A percentile compares a stretch with the other conserved stretches of the same genome.
Evolutionary conservation across 208 protist species (phyloP).

Genomic region (Tritrichomonas musculus): DNA sequence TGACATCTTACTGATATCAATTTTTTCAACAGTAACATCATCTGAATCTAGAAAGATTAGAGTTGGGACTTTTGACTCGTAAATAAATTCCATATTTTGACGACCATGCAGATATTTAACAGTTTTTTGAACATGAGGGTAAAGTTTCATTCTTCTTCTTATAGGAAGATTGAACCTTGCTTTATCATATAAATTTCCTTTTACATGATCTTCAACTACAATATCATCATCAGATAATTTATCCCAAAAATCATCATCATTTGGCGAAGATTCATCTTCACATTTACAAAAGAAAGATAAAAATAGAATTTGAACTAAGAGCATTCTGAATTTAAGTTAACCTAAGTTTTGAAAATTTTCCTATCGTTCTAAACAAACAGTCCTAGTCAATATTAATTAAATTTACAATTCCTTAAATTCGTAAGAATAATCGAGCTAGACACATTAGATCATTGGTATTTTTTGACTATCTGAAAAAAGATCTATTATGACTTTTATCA

Average conservation of each 20-base stretch:
- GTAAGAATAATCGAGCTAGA: too few species aligned
- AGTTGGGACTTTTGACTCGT: not conserved
- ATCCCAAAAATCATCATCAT: not conserved
- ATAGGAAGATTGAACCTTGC: constrained; percentile 14
- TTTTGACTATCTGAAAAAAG: too few species aligned
- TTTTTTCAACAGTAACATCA: not conserved
- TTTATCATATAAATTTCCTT: constrained; percentile 3
- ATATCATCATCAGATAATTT: not conserved
- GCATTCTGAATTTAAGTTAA: too few species aligned
- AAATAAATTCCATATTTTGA: not conserved
- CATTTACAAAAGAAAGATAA: too few species aligned
- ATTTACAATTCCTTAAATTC: too few species aligned
- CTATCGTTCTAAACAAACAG: too few species aligned
- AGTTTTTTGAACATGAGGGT: not conserved
- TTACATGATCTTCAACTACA: constrained; percentile 13
- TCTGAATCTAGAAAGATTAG: not conserved
- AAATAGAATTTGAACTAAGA: too few species aligned
- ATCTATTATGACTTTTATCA: too few species aligned
- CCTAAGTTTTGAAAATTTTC: too few species aligned
- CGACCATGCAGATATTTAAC: not conserved
- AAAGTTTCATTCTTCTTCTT: not conserved
- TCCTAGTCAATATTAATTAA: too few species aligned
- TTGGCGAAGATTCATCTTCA: too few species aligned
- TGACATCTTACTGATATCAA: not conserved
- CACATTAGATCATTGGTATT: too few species aligned